Evolutionary conservation across 1,284 basidiomycete species (phyloP), one percentile per base, ranked within the genome.

Genomic region (Ganoderma sinense): DNA sequence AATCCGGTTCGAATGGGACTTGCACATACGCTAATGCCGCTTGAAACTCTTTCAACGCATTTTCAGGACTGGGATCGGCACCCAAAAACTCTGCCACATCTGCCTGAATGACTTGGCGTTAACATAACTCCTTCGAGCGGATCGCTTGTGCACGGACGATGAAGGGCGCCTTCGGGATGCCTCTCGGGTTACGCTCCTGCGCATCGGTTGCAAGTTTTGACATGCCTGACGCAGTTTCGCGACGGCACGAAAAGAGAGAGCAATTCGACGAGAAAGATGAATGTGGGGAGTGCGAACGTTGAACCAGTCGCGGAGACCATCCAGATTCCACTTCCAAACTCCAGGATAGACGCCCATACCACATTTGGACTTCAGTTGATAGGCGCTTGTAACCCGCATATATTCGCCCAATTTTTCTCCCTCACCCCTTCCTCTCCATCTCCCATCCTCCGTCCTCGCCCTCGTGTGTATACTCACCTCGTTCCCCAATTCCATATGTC

Each of bases 81-180:
- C 94, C 91, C 7, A 99, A 84, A 77, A 96, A 95, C 76, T 94
- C 89, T 71, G 95, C 94, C 51, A 99, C 95, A 82, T 98, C 91
- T 58, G 87, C 84, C 93, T 94, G 70, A 31, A 67, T n/a, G 40
- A 33, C 7, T n/a, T 62, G 48, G 71, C 71, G 43, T 31, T 53
- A 69, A 69, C 53, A 62, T 58, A 11, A 59, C 20, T 33, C 33
- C 39, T 62, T 67, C 41, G 23, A 64, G 56, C 20, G 39, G 39
- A 67, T 23, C 51, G 43, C 62, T 36, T 41, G 18, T 41, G 61
- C 55, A 88, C 94, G 77, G 78, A 98, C 97, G 69, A 99, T 94
- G 79, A 99, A 99, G 0, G 96, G 95, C 4, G 97, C 97, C 80
- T 93, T 91, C 16, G 97, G 97, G 69, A 99, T 99, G 1, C 97